These are phyloP conservation scores for Xerocomus amazonicus DNA, from an alignment of 1,284 basidiomycete species.

Conservation along the genomic window DNA sequence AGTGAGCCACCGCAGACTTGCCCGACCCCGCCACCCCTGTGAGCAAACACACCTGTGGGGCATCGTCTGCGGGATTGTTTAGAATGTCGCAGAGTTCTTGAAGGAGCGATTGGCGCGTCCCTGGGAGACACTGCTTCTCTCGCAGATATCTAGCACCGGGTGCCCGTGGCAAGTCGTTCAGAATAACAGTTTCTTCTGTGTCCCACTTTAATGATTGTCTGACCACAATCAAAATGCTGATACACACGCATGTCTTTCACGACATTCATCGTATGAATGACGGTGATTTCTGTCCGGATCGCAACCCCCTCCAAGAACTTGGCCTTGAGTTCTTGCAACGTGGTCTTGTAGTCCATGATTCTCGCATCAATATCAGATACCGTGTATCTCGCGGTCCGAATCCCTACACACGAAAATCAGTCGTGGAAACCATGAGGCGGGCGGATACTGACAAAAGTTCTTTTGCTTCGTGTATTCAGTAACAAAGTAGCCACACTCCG, in stretches of 20 bases:
- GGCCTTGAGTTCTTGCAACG: neutral
- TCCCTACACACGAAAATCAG: neutral
- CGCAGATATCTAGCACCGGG: neutral
- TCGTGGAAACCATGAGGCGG: neutral
- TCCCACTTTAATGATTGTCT: neutral
- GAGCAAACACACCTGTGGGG: slow-evolving; percentile 1
- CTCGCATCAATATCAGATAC: neutral
- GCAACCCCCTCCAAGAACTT: neutral
- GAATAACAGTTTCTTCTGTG: neutral
- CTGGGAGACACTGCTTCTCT: slow-evolving; percentile 6
- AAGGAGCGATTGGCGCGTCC: slow-evolving; percentile 5
- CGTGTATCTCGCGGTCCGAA: neutral
- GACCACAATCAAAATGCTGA: neutral
- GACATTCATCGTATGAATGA: neutral
- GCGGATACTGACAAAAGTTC: neutral
- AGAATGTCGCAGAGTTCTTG: neutral
- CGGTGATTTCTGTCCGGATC: neutral
- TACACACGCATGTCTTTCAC: neutral
- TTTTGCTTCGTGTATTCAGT: neutral
- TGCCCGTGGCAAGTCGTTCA: slow-evolving; percentile 1
- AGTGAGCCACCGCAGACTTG: slow-evolving; percentile 4
- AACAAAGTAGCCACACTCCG: neutral
- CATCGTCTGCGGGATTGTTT: neutral
- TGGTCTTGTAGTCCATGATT: neutral
- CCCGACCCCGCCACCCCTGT: slow-evolving; percentile 6